Evolutionary conservation across 208 protist genomes (phyloP).

Genomic region (Acanthamoeba royreba): DNA sequence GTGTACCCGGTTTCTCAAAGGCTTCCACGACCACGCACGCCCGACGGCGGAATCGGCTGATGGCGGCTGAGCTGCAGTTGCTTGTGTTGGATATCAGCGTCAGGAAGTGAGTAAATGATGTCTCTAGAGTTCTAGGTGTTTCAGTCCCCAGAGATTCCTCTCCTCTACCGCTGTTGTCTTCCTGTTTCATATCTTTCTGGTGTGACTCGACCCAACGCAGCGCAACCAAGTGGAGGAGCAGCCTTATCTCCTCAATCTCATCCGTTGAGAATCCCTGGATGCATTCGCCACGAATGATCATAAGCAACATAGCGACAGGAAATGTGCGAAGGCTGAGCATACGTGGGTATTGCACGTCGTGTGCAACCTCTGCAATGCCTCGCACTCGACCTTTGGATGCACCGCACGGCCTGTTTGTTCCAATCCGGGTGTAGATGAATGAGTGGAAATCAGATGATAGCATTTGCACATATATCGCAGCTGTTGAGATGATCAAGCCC

Average conservation of each 20-base stretch:
- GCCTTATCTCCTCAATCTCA: not conserved
- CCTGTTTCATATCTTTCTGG: not conserved
- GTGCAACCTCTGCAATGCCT: conserved; percentile 1
- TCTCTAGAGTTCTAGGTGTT: not conserved
- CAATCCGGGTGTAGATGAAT: not conserved
- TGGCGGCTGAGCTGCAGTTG: not conserved
- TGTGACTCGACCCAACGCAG: not conserved
- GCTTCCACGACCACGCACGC: not conserved
- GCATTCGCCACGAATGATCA: not conserved
- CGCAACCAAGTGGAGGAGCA: not conserved
- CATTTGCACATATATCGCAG: not conserved
- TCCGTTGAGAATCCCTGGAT: not conserved
- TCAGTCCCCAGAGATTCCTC: not conserved
- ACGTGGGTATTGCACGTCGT: not conserved
- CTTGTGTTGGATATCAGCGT: conserved; percentile 9
- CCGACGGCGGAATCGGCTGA: not conserved
- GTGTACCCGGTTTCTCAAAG: not conserved
- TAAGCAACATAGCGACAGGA: not conserved
- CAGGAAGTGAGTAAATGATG: not conserved
- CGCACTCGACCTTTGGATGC: conserved; percentile 4
- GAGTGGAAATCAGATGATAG: not conserved
- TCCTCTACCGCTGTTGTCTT: not conserved
- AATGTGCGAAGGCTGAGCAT: not conserved
- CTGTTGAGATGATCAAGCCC: not conserved
- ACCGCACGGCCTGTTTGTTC: not conserved